Percentiles rank a stretch among this genome's conserved stretches.
These are phyloP conservation scores for Mycena vitilis DNA, from an alignment of 768 basidiomycete species.

Conservation along the genomic window DNA sequence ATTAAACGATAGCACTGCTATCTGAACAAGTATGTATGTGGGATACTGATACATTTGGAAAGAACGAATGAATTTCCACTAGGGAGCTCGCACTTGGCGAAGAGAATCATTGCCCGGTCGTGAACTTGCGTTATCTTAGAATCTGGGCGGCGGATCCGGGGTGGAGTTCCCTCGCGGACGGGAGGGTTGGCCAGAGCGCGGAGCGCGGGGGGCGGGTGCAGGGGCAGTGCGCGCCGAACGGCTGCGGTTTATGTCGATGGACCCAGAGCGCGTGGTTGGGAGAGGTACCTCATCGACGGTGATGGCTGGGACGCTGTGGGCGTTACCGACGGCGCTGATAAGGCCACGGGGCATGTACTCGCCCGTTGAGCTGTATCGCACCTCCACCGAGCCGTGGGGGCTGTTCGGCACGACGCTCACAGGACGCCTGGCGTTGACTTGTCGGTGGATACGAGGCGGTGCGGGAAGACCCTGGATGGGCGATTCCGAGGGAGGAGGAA, in stretches of 20 bases:
- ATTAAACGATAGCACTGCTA: slow-evolving; percentile 30
- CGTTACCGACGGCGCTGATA: slow-evolving; percentile 35
- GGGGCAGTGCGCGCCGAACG: slow-evolving; percentile 24
- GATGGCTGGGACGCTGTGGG: slow-evolving; percentile 26
- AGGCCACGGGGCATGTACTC: slow-evolving; percentile 40
- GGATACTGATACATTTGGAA: slow-evolving; percentile 23
- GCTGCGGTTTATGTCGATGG: slow-evolving; percentile 22
- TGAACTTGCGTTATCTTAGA: slow-evolving; percentile 21
- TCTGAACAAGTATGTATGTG: background rate
- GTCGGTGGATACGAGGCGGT: slow-evolving; percentile 46
- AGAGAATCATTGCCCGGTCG: slow-evolving; percentile 5
- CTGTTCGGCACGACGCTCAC: slow-evolving; percentile 20
- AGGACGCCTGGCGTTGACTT: slow-evolving; percentile 15
- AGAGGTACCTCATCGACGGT: slow-evolving; percentile 10
- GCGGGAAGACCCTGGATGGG: slow-evolving; percentile 49
- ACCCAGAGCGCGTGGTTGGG: slow-evolving; percentile 8
- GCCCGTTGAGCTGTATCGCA: slow-evolving; percentile 31
- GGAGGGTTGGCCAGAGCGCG: background rate
- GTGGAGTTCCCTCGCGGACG: slow-evolving; percentile 21
- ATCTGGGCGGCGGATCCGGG: slow-evolving; percentile 25
- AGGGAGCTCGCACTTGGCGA: slow-evolving; percentile 25
- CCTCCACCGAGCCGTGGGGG: slow-evolving; percentile 26
- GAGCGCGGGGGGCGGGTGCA: background rate
- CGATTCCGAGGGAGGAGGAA: slow-evolving; percentile 20
- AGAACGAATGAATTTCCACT: slow-evolving; percentile 27